Conservation (phyloP, 345 rosid species). For the Citrus medica region DNA sequence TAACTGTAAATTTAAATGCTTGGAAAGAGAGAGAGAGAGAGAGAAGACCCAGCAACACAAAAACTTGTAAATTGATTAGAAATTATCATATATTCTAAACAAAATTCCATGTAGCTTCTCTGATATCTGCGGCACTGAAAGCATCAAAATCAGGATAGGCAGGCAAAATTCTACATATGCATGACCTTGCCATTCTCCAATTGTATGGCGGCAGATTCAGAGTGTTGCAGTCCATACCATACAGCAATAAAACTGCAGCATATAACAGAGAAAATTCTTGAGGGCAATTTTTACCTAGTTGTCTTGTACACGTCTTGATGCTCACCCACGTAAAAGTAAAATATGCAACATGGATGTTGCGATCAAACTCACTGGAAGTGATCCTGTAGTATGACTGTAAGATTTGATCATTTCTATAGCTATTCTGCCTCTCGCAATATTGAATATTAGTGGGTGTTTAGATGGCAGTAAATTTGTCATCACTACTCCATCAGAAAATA, state of each 20-base stretch:
- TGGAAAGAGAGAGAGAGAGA: no score
- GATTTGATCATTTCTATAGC: background rate
- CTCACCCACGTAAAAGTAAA: background rate
- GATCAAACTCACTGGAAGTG: background rate
- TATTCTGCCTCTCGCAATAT: background rate
- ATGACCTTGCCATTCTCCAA: background rate
- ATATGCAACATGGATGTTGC: background rate
- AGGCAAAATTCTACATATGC: background rate
- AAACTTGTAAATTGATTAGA: no score
- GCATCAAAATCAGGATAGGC: background rate
- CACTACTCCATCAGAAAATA: constrained; percentile 39
- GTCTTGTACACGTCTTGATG: background rate
- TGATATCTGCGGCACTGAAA: background rate
- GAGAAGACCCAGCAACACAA: no score
- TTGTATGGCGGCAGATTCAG: background rate
- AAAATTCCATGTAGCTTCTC: background rate
- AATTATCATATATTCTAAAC: background rate
- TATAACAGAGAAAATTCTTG: background rate
- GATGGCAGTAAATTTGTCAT: background rate
- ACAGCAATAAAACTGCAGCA: background rate
- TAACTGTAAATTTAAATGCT: no score
- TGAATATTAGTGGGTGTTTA: background rate
- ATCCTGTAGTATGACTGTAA: background rate
- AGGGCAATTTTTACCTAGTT: background rate
- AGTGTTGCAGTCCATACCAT: background rate